Evolutionary conservation across 257 asterid species (phyloP).

Genomic region (Fraxinus anomala): DNA sequence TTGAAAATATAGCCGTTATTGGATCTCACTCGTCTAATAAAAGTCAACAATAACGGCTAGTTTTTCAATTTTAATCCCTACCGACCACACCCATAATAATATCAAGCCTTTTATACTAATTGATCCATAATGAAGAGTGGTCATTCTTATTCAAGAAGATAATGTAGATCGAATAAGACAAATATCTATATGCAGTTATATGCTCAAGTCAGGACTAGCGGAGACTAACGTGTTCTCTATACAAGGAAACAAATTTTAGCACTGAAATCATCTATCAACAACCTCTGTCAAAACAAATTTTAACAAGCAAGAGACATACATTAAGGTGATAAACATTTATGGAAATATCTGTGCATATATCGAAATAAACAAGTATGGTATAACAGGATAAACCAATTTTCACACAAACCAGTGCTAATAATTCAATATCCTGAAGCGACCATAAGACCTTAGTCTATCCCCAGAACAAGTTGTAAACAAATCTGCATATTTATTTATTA

Average conservation of each 20-base stretch:
- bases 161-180: too few relatives aligned
- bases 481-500: neutral
- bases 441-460: neutral
- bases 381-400: too few relatives aligned
- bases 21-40: too few relatives aligned
- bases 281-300: neutral
- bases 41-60: too few relatives aligned
- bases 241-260: neutral
- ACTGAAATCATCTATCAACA: too few relatives aligned
- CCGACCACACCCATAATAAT: too few relatives aligned
- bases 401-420: neutral
- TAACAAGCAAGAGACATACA: neutral
- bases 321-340: neutral
- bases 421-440: neutral
- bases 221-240: neutral
- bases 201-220: neutral
- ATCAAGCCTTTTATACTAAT: neutral
- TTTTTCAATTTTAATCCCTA: too few relatives aligned
- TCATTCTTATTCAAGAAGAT: too few relatives aligned
- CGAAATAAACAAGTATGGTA: neutral
- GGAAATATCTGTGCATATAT: neutral
- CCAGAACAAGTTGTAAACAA: neutral
- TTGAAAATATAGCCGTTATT: too few relatives aligned
- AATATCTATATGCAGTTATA: neutral
- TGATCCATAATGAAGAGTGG: neutral